Percentiles rank a stretch among this genome's conserved stretches.
These are phyloP conservation scores for Exophiala sp. DNA, from an alignment of 2,329 filamentous ascomycete species.

Conservation along the genomic window DNA sequence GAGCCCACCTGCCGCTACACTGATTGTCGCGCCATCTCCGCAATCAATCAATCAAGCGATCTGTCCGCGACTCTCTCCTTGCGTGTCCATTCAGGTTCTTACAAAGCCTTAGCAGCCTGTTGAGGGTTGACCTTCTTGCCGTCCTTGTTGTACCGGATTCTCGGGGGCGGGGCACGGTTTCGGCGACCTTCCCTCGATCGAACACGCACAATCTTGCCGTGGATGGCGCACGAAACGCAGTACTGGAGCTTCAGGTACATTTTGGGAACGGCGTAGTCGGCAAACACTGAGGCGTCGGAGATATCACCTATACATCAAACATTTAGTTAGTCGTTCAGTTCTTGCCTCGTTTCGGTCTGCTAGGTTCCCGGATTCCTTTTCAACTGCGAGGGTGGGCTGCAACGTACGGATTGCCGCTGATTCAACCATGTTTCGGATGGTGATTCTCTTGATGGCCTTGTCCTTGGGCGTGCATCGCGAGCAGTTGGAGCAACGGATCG, in stretches of 20 bases:
- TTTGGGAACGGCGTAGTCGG: constrained; percentile 99
- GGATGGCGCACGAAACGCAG: constrained; percentile 99
- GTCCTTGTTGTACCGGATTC: constrained; percentile 99
- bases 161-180: constrained; percentile 96
- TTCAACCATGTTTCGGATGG: constrained; percentile 99
- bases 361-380: background rate
- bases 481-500: constrained; percentile 89
- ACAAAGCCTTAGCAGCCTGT: constrained; percentile 58
- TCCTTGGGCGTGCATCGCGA: constrained; percentile 94
- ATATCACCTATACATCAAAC: constrained; percentile 74
- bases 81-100: constrained; percentile 26
- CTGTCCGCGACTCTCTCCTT: background rate
- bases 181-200: constrained; percentile 93
- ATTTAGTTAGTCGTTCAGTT: background rate
- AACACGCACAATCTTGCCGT: constrained; percentile 99
- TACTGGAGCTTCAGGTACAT: constrained; percentile 99
- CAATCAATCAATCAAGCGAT: constrained; percentile 6
- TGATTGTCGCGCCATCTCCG: background rate
- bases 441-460: constrained; percentile 99
- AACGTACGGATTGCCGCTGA: constrained; percentile 97
- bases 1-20: too few relatives aligned
- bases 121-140: constrained; percentile 98
- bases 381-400: constrained; percentile 7
- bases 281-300: constrained; percentile 97
- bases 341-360: background rate